Evolutionary conservation across 345 rosid species (phyloP), one percentile per base, ranked within the genome.

Genomic region (Eucalyptus virginea): DNA sequence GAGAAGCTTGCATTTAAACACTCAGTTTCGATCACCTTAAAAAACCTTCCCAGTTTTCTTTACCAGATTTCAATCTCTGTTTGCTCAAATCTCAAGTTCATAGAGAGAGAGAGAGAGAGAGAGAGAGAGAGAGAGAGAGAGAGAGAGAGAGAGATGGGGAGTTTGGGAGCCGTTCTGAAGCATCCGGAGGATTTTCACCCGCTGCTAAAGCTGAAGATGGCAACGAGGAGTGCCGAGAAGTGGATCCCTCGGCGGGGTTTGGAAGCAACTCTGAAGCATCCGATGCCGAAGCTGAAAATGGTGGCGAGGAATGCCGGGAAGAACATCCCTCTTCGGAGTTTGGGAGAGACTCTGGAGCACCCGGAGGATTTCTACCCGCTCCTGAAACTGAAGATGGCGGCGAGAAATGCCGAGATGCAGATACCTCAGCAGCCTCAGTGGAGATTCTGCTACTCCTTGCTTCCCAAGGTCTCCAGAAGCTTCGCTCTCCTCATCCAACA

Each of bases 371-470:
- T 97, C n/a, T 97, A 93, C 92, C 97, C 99, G 34, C 91, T 95
- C 10, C 48, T 98, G 94, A 98, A 97, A 93, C 93, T 97, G 91
- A 95, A 94, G 90, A 91, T 94, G 92, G 98, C 97, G 44, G 92
- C 92, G 9, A 93, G 92, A 52, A 50, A 93, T 24, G 98, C 98
- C 1, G 96, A 92, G 95, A 98, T 50, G 52, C 52, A 50, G 52
- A 50, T 16, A 50, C 99, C 99, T 13, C 91, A 91, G 6, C 93
- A 95, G 90, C 97, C 99, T 83, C 98, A 95, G 91, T 96, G 99
- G 99, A 96, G 89, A 28, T 98, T 96, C 91, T 97, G 97, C 90
- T 97, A 97, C 89, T 89, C 96, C 14, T 95, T 96, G 98, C 98
- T 98, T 80, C 95, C 92, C 89, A 96, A 96, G 90, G 98, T 96